Percentiles rank a stretch among this genome's conserved stretches.
phyloP scores from a whole-genome alignment of 2,329 filamentous ascomycete species.

The Colletotrichum viniferum region DNA sequence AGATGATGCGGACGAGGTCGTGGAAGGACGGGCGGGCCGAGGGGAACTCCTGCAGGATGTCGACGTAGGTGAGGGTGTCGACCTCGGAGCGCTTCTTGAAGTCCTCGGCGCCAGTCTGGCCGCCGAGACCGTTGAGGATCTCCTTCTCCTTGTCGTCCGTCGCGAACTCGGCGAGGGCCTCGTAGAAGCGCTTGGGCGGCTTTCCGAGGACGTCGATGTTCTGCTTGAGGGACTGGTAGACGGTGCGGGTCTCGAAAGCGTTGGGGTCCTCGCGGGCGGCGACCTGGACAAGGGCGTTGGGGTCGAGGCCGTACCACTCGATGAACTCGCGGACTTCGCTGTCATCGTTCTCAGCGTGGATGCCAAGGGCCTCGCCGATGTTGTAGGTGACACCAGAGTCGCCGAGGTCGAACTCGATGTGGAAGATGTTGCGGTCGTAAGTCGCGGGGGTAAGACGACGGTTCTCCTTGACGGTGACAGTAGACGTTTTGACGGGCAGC shows the following conservation, averaged over 20 bases:
- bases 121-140: conserved; percentile 76
- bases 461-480: conserved; percentile 93
- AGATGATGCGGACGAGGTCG: conserved; percentile 86
- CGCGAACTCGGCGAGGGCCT: conserved; percentile 85
- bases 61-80: conserved; percentile 89
- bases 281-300: conserved; percentile 87
- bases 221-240: conserved; percentile 89
- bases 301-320: conserved; percentile 82
- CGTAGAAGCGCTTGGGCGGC: conserved; percentile 97
- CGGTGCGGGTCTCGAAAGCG: conserved; percentile 84
- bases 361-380: conserved; percentile 95
- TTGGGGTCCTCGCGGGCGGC: conserved; percentile 79
- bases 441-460: conserved; percentile 84
- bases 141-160: conserved; percentile 82
- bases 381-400: conserved; percentile 91
- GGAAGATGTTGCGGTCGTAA: conserved; percentile 99
- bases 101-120: conserved; percentile 80
- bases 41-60: conserved; percentile 86
- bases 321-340: conserved; percentile 84
- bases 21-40: conserved; percentile 89
- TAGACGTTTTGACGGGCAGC: conserved; percentile 81
- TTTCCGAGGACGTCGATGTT: conserved; percentile 97
- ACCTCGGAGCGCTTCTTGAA: conserved; percentile 93
- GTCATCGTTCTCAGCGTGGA: conserved; percentile 92
- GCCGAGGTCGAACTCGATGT: conserved; percentile 97